Conservation (phyloP, 208 protist genomes). For the Trypanosoma conorhini region DNA sequence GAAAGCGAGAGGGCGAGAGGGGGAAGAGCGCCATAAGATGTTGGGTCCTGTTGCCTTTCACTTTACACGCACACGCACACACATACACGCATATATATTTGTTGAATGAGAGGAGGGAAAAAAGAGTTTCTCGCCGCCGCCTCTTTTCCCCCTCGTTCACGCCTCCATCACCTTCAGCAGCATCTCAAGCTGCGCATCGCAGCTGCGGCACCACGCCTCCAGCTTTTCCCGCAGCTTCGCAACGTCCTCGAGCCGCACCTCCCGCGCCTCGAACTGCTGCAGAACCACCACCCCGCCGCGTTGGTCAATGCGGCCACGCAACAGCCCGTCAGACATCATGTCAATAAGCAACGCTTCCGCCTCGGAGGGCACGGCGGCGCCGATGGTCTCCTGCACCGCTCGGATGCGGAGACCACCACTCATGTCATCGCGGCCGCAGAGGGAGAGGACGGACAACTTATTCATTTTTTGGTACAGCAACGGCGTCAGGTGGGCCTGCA, state of each 20-base stretch:
- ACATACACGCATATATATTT: too few relatives aligned
- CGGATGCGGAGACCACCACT: conserved; percentile 30
- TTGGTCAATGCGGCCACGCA: conserved; percentile 53
- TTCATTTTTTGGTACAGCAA: conserved; percentile 33
- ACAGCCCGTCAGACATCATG: conserved; percentile 42
- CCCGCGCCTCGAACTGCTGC: conserved; percentile 40
- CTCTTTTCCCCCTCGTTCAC: neutral
- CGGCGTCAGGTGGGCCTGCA: conserved; percentile 10
- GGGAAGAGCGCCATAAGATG: neutral
- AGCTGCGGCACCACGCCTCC: conserved; percentile 31
- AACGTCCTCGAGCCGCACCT: conserved; percentile 36
- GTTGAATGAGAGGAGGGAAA: neutral
- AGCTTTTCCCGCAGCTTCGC: conserved; percentile 34
- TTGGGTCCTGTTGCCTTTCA: neutral
- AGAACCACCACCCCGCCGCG: conserved; percentile 34
- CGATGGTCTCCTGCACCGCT: conserved; percentile 28
- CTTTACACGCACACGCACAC: too few relatives aligned
- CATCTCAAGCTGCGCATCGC: conserved; percentile 39
- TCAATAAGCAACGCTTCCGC: conserved; percentile 50
- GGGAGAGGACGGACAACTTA: conserved; percentile 45
- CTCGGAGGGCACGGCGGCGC: conserved; percentile 15
- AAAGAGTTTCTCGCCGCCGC: neutral
- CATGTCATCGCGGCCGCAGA: conserved; percentile 23
- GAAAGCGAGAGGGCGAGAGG: neutral
- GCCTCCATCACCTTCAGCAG: conserved; percentile 18